Base-by-base conservation (phyloP, 495 filamentous ascomycete genomes). In the Xylaria longipes region DNA sequence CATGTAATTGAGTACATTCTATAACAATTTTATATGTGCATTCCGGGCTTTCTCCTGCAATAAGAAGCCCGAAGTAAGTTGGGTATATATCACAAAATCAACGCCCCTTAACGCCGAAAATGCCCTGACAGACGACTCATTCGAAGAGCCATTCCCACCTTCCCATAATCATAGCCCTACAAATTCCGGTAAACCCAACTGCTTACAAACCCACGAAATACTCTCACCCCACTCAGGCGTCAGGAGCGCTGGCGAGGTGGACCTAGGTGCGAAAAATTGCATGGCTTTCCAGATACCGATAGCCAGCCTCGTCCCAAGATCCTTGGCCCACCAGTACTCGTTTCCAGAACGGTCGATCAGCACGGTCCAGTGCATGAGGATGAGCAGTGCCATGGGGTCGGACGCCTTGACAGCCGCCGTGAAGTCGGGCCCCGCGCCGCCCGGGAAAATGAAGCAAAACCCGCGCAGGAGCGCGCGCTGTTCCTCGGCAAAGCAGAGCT, bases 321-420 rank as follows among this genome's bases (percentile, higher is more conserved):
- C 43, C 43, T 50, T 61, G 8, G 64, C 64, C 77, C 72, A 76
- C 65, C 73, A 74, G 33, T 68, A 74, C 25, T 58, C 45, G 31
- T 17, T 11, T 14, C 70, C 70, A 3, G 74, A 12, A 35, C 62
- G 71, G 25, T 72, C 64, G 31, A 82, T 6, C 20, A 80, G 65
- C 43, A 82, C 75, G 1, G 69, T 68, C 76, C 77, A 82, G 66
- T 80, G 74, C 72, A 80, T 73, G 52, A 79, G 41, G 7, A 82
- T 78, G 58, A 80, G 77, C 45, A 82, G 62, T 5, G 79, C 69
- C 71, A 80, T 76, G 17, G 80, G 80, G 45, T 82, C 77, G 11
- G 58, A 72, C 20, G 65, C 69, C 45, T 68, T 76, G 45, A 82
- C 31, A 15, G 76, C 76, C 2, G 72, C n/a, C 8, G 69, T 67